A percentile compares a stretch with the other conserved stretches of the same genome.
phyloP scores from a whole-genome alignment of 139 green algal genomes.

The Micractinium sp. region DNA sequence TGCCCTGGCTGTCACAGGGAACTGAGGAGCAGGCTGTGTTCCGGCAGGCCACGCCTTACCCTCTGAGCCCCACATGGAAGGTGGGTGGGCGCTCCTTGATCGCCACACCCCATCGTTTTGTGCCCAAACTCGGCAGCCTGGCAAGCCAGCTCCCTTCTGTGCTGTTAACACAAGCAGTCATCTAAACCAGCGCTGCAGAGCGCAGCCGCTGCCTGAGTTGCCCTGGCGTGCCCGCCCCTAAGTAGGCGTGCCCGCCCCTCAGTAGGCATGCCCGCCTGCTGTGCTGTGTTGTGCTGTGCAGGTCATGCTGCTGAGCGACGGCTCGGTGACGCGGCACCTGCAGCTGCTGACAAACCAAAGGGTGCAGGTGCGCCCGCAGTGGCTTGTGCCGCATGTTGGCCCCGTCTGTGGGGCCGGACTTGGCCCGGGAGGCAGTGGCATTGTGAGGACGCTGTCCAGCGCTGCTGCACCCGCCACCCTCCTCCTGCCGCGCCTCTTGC shows the following conservation, averaged over 20 bases:
- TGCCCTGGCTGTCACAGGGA: slow-evolving; percentile 8
- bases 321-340: slow-evolving; percentile 96
- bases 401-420: too few species aligned
- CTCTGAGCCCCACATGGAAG: slow-evolving; percentile 44
- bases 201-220: too few species aligned
- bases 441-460: too few species aligned
- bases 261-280: neutral
- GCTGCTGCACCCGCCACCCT: too few species aligned
- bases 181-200: too few species aligned
- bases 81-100: neutral
- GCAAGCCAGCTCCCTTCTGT: too few species aligned
- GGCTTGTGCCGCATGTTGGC: neutral
- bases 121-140: too few species aligned
- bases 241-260: too few species aligned
- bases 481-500: neutral
- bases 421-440: too few species aligned
- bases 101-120: too few species aligned
- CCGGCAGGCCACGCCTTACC: slow-evolving; percentile 27
- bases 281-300: neutral
- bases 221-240: too few species aligned
- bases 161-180: too few species aligned
- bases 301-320: slow-evolving; percentile 92
- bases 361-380: slow-evolving; percentile 28
- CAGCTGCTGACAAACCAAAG: slow-evolving; percentile 80
- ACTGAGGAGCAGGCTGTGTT: slow-evolving; percentile 42